Evolutionary conservation across 2,329 filamentous ascomycete genomes (phyloP).

Genomic region (Ophioceras dolichostomum): DNA sequence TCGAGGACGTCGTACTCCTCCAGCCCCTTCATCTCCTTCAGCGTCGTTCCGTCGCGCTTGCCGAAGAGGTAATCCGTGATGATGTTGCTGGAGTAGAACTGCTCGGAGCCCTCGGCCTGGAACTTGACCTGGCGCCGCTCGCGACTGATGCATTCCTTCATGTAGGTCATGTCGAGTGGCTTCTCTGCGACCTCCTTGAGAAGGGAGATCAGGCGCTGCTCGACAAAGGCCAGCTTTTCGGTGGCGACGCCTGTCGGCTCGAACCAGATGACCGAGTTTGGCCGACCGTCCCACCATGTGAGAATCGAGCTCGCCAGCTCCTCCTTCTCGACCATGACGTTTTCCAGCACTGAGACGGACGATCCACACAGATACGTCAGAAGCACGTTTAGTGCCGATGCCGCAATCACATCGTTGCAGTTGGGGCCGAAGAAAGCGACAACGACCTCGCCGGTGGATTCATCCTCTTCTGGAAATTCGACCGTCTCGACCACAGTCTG

Average conservation of each 20-base stretch:
- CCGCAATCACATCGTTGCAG: slow-evolving; percentile 55
- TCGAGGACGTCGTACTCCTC: slow-evolving; percentile 57
- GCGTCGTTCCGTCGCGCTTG: slow-evolving; percentile 66
- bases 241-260: slow-evolving; percentile 79
- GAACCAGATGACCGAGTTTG: slow-evolving; percentile 75
- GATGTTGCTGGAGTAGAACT: slow-evolving; percentile 72
- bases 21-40: slow-evolving; percentile 45
- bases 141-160: slow-evolving; percentile 75
- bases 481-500: slow-evolving; percentile 66
- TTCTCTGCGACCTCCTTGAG: slow-evolving; percentile 70
- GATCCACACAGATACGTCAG: slow-evolving; percentile 85
- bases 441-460: slow-evolving; percentile 79
- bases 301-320: slow-evolving; percentile 79
- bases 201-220: slow-evolving; percentile 74
- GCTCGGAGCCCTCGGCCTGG: slow-evolving; percentile 67
- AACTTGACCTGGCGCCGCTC: slow-evolving; percentile 75
- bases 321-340: slow-evolving; percentile 84
- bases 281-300: slow-evolving; percentile 67
- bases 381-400: slow-evolving; percentile 66
- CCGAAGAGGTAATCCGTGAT: slow-evolving; percentile 92
- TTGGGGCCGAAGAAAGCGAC: slow-evolving; percentile 80
- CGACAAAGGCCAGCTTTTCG: slow-evolving; percentile 69
- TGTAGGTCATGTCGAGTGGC: slow-evolving; percentile 78
- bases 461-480: slow-evolving; percentile 93
- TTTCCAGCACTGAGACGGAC: slow-evolving; percentile 84